Conservation (phyloP, 2,329 filamentous ascomycete genomes). For the Colletotrichum incanum region DNA sequence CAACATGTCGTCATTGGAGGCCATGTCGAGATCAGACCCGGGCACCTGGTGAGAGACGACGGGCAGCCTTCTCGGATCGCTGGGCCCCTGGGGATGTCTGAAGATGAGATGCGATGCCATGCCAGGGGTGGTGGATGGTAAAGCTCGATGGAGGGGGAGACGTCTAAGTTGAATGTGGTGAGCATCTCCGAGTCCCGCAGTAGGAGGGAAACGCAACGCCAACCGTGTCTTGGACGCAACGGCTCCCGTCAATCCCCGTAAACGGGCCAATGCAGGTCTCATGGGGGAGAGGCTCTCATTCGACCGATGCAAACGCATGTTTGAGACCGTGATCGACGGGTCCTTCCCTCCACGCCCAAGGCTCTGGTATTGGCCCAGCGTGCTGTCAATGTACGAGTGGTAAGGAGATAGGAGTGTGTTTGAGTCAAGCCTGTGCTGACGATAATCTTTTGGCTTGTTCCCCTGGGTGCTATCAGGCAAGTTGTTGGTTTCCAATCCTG, state of each 20-base stretch:
- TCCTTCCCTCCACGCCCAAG: conserved; percentile 46
- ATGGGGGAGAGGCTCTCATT: conserved; percentile 26
- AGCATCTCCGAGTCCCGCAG: conserved; percentile 26
- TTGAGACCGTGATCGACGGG: conserved; percentile 45
- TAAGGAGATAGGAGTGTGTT: conserved; percentile 10
- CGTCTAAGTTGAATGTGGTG: conserved; percentile 7
- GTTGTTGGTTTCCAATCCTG: conserved; percentile 8
- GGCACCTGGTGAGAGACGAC: conserved; percentile 35
- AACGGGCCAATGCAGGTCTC: conserved; percentile 42
- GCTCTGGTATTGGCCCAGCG: conserved; percentile 33
- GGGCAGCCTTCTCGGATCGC: conserved; percentile 22
- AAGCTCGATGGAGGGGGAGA: conserved; percentile 4
- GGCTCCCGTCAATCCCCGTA: conserved; percentile 29
- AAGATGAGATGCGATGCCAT: conserved; percentile 36
- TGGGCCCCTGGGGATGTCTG: conserved; percentile 22
- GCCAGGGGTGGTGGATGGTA: conserved; percentile 23
- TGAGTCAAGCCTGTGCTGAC: background rate
- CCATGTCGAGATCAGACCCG: conserved; percentile 35
- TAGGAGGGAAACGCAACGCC: conserved; percentile 8
- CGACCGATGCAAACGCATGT: conserved; percentile 38
- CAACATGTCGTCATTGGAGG: conserved; percentile 42
- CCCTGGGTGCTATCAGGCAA: background rate
- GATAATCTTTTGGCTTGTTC: background rate
- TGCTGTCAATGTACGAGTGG: conserved; percentile 7
- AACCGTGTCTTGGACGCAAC: conserved; percentile 33